Evolutionary conservation across 1,284 basidiomycete genomes (phyloP), one percentile per base, ranked within the genome.

Genomic region (Chiua sp.): DNA sequence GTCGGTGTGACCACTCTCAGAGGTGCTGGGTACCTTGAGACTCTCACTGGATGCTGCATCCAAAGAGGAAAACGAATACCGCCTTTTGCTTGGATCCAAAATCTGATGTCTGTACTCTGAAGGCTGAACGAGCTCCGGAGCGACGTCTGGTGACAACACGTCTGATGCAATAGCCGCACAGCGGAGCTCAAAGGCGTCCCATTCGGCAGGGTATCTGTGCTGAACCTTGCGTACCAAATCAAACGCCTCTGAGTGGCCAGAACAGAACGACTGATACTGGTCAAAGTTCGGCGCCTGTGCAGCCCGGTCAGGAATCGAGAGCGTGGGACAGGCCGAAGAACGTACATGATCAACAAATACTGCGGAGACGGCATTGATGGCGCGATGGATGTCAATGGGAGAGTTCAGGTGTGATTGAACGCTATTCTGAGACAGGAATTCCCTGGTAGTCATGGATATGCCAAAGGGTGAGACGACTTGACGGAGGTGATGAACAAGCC

Each of bases 231-330:
- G 84, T 2, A 95, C 79, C 18, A 94, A 70, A 59, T 91, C 87
- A 53, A 89, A 78, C 0, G 93, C 94, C 65, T 92, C 90, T 53
- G 87, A 85, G 69, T 97, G 94, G 1, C 88, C 88, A 0, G 92
- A 86, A 69, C 95, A 97, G 68, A 94, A 97, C 15, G 82, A 77
- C 72, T 93, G 85, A 77, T 98, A 98, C 2, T 87, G 81, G 57
- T 84, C 80, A 68, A 96, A 96, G 47, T 83, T 79, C 18, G 87
- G 79, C 22, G 88, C 87, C 93, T 94, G 68, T n/a, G 63, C 13
- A 61, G 62, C 23, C 55, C 47, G 57, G 39, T 65, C 15, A 58
- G 64, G 56, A 39, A 44, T 48, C 37, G 56, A 26, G 15, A 16
- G 5, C 1, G 22, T 4, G 51, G 32, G 50, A 53, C 18, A 16